Base-by-base conservation (phyloP, 2,329 filamentous ascomycete species). In the Huntiella abstrusa region DNA sequence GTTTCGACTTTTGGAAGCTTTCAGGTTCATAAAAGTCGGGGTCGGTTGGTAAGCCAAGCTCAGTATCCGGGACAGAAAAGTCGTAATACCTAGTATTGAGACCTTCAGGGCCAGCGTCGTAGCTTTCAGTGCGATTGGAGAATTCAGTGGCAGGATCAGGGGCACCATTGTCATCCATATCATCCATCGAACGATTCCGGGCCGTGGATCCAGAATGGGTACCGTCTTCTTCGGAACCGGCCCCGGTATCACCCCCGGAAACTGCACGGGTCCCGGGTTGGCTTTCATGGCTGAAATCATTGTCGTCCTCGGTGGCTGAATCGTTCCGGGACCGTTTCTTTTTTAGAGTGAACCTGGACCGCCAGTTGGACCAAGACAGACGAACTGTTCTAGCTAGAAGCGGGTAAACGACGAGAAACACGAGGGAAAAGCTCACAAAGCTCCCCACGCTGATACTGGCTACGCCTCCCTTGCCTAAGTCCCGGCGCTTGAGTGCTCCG, bases 371-470 rank as follows among this genome's bases (percentile, higher is more conserved):
- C 43, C 47, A 49, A 8, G 49, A 46, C 13, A 45, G 47, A 11
- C 49, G 48, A 36, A 48, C 39, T 28, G 34, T 46, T 19, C 47
- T 43, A n/a, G 49, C 49, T 19, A 52, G 32, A 35, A 52, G 38
- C n/a, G 51, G 51, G 41, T 51, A 52, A 13, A 48, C 42, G n/a
- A 51, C 49, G 8, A 52, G 41, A 15, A 48, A 44, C 17, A 51
- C 43, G 34, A 52, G 46, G 8, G 48, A 41, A 10, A 44, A 38
- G 22, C 51, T 47, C 13, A 51, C 67, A 1, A 67, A 60, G 1
- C 56, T 59, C 15, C 73, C 73, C 34, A 80, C 61, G 1, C 63
- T 65, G 33, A 80, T 74, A 4, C 75, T 76, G 1, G 71, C 73
- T 28, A 79, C 76, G 2, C 68, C 70, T 4, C 73, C 73, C 0